A percentile compares a stretch with the other conserved stretches of the same genome.
phyloP scores from a whole-genome alignment of 2,329 filamentous ascomycete genomes.

The Trichophyton benhamiae region DNA sequence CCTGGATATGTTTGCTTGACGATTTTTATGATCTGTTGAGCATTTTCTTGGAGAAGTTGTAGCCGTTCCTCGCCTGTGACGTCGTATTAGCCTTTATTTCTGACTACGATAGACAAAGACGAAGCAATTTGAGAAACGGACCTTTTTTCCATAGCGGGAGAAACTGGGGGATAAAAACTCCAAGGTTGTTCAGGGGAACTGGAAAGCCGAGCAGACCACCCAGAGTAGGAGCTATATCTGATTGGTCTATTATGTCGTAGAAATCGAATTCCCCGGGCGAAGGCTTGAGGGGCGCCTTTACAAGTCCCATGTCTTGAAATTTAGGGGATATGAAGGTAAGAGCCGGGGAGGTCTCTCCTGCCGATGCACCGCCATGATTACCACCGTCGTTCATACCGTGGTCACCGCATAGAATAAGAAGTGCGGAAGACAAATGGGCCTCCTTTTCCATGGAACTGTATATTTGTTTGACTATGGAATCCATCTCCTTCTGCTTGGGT shows the following conservation, averaged over 20 bases:
- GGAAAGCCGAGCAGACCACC: slow-evolving; percentile 79
- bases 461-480: slow-evolving; percentile 62
- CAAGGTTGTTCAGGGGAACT: slow-evolving; percentile 77
- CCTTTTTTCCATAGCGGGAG: slow-evolving; percentile 61
- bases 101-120: not conserved
- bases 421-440: slow-evolving; percentile 59
- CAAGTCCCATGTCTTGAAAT: slow-evolving; percentile 45
- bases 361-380: slow-evolving; percentile 87
- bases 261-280: slow-evolving; percentile 64
- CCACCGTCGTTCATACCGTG: slow-evolving; percentile 99
- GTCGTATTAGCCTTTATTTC: not conserved
- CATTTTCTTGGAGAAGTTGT: slow-evolving; percentile 64
- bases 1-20: slow-evolving; percentile 56
- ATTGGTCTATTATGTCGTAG: slow-evolving; percentile 79
- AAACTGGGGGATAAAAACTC: slow-evolving; percentile 70
- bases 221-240: slow-evolving; percentile 81
- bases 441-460: slow-evolving; percentile 62
- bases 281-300: slow-evolving; percentile 41
- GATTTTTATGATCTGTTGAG: slow-evolving; percentile 65
- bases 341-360: slow-evolving; percentile 87
- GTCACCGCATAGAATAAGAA: slow-evolving; percentile 81
- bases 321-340: slow-evolving; percentile 84
- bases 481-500: slow-evolving; percentile 90
- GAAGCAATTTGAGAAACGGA: slow-evolving; percentile 25
- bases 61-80: slow-evolving; percentile 41